Percentiles rank a stretch among this genome's conserved stretches.
Evolutionary conservation across 2,329 filamentous ascomycete species (phyloP).

Genomic region (Aureobasidium mangrovei): DNA sequence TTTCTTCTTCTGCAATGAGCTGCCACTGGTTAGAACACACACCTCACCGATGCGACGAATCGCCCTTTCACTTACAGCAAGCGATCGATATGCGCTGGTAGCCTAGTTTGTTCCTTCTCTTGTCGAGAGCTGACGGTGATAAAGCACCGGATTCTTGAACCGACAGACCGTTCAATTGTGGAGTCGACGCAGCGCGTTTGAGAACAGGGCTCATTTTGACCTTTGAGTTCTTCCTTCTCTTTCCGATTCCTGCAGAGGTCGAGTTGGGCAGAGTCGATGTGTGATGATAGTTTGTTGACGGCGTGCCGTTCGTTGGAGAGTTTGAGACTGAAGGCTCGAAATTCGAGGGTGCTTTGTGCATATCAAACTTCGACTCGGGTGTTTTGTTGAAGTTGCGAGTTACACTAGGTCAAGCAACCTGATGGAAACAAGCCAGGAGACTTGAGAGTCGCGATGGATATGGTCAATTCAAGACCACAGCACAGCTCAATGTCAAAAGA

Average conservation of each 20-base stretch:
- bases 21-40: slow-evolving; percentile 32
- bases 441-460: neutral
- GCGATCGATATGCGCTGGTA: slow-evolving; percentile 94
- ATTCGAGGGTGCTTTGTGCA: neutral
- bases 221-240: slow-evolving; percentile 14
- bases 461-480: neutral
- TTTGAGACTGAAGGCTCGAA: neutral
- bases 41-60: neutral
- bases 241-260: neutral
- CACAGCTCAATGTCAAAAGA: slow-evolving; percentile 3
- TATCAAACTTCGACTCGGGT: neutral
- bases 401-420: neutral
- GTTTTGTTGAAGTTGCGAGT: neutral
- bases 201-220: slow-evolving; percentile 13
- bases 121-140: slow-evolving; percentile 7
- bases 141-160: slow-evolving; percentile 1
- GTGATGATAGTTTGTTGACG: neutral
- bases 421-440: neutral
- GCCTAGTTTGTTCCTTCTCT: slow-evolving; percentile 70
- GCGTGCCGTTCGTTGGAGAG: slow-evolving; percentile 1
- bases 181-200: slow-evolving; percentile 12
- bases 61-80: slow-evolving; percentile 62
- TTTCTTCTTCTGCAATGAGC: slow-evolving; percentile 88
- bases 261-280: neutral
- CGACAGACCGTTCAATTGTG: slow-evolving; percentile 3